Evolutionary conservation across 768 basidiomycete genomes (phyloP).

Genomic region (Lactarius sanguifluus): DNA sequence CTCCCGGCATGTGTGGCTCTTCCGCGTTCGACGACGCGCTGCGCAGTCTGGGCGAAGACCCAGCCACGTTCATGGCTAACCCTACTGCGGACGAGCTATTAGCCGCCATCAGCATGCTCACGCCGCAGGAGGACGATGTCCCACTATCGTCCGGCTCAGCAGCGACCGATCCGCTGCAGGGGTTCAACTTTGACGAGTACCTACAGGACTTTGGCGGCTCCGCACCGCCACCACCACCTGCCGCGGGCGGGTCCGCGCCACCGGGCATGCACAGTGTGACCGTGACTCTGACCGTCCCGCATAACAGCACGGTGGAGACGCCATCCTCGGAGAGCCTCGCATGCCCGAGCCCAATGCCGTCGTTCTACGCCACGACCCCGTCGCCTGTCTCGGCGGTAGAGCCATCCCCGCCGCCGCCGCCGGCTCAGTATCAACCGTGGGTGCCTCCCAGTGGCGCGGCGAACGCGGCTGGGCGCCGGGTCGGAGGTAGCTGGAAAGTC

Average conservation of each 20-base stretch:
- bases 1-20: constrained; percentile 11
- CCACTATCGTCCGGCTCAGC: background rate
- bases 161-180: background rate
- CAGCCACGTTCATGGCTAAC: constrained; percentile 11
- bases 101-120: constrained; percentile 7
- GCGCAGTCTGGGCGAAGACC: constrained; percentile 7
- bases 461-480: constrained; percentile 15
- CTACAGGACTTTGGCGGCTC: constrained; percentile 11
- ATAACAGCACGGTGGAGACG: background rate
- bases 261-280: background rate
- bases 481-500: constrained; percentile 26
- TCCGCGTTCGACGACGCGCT: constrained; percentile 1
- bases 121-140: background rate
- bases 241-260: background rate
- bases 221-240: background rate
- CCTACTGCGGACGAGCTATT: constrained; percentile 12
- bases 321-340: background rate
- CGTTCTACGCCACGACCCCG: constrained; percentile 10
- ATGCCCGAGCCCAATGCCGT: constrained; percentile 3
- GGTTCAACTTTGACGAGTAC: constrained; percentile 22
- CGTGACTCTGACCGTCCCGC: background rate
- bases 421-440: background rate
- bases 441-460: constrained; percentile 20
- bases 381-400: constrained; percentile 3
- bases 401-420: background rate